Base-by-base conservation (phyloP, 441 rosid species). In the Populus hybrid region DNA sequence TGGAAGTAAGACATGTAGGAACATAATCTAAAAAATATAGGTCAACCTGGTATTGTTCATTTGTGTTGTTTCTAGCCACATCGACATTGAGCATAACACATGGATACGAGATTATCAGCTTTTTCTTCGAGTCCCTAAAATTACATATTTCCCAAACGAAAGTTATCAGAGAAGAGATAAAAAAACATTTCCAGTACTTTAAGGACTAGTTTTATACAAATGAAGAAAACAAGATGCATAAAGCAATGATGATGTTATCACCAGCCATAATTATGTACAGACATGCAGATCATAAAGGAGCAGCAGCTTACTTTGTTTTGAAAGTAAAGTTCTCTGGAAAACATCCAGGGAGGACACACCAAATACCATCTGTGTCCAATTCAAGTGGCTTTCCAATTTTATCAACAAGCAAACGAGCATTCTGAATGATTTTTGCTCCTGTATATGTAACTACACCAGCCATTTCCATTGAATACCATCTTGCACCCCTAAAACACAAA, bases 401-500 rank as follows among this genome's bases (percentile, higher is more conserved):
- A 76, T 97, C 97, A 84, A 97, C 90, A 76, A 97, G 97, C 86
- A 95, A 84, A 75, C 93, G 94, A 79, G 99, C 99, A 84, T 90
- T 93, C 84, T 97, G 99, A 81, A 97, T 97, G 73, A 97, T 97
- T 89, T 97, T 97, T 82, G 98, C 99, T 80, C 99, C 99, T 73
- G 98, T 97, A 84, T 97, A 95, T 24, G 99, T 97, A 82, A 97
- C 99, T 73, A 94, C 99, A 79, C 99, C 98, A 81, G 99, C 99
- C 99, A 97, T 97, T 91, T 97, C 99, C 99, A 94, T 97, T 32
- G 99, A 97, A 86, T 94, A 97, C 99, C 99, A 94, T 87, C 99
- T 93, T 83, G 99, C 99, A 82, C 99, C 99, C 89, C 99, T 96
- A 83, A 74, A 81, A 76, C 73, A 82, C 57, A 82, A 81, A 77